Conservation (phyloP, 768 basidiomycete genomes). For the Paxillus rubicundulus region DNA sequence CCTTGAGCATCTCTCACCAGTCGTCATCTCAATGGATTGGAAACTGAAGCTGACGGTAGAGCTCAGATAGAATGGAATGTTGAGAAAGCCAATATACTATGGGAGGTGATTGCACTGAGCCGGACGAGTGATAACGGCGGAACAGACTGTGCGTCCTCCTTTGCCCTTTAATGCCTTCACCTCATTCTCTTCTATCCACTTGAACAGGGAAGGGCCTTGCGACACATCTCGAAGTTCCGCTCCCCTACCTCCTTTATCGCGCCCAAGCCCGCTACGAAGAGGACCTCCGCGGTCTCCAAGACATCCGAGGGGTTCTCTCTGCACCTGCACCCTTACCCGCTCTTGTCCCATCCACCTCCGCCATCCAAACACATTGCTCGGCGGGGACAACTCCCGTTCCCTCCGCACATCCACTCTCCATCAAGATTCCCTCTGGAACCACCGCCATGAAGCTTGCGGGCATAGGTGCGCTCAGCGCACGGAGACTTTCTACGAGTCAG, state of each 20-base stretch:
- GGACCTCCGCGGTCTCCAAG: slow-evolving; percentile 76
- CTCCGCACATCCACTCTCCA: slow-evolving; percentile 18
- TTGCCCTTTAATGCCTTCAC: background rate
- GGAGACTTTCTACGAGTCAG: slow-evolving; percentile 39
- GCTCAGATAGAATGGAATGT: slow-evolving; percentile 78
- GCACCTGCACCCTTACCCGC: slow-evolving; percentile 40
- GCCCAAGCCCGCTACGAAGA: slow-evolving; percentile 84
- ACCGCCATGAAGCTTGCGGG: slow-evolving; percentile 8
- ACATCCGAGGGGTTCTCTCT: slow-evolving; percentile 57
- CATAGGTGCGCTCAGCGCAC: slow-evolving; percentile 7
- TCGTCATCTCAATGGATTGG: background rate
- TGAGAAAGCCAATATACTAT: slow-evolving; percentile 81
- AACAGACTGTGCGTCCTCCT: slow-evolving; percentile 66
- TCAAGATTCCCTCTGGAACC: slow-evolving; percentile 22
- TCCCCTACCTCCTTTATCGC: slow-evolving; percentile 82
- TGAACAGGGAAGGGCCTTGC: slow-evolving; percentile 78
- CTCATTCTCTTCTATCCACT: background rate
- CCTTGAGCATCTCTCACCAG: background rate
- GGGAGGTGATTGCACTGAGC: slow-evolving; percentile 83
- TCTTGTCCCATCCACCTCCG: slow-evolving; percentile 11
- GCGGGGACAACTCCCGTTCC: slow-evolving; percentile 16
- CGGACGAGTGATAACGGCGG: slow-evolving; percentile 68
- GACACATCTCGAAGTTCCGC: slow-evolving; percentile 72
- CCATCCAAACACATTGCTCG: slow-evolving; percentile 11
- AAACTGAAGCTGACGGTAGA: slow-evolving; percentile 9